Conservation (phyloP, 176 grass and related monocot genomes). For the Oryza officinalis region DNA sequence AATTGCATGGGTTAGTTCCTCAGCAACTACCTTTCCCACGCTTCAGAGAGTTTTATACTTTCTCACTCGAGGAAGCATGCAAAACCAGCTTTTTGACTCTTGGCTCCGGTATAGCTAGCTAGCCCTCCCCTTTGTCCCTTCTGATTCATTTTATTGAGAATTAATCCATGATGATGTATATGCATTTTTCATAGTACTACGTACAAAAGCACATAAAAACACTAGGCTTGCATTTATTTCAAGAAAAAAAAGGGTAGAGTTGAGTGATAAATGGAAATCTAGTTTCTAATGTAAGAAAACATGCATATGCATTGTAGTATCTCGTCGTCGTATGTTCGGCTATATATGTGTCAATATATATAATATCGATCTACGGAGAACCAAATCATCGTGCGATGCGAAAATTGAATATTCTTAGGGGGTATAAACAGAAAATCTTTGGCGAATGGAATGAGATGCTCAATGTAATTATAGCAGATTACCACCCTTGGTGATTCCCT, state of each 20-base stretch:
- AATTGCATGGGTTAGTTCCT: constrained; percentile 17
- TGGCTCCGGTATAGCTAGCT: background rate
- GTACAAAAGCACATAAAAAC: no score
- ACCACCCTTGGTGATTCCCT: constrained; percentile 46
- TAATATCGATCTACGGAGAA: background rate
- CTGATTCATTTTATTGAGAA: background rate
- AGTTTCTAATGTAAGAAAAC: background rate
- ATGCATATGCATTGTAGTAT: background rate
- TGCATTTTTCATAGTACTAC: no score
- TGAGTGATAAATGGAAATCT: no score
- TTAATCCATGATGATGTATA: background rate
- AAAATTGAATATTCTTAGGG: background rate
- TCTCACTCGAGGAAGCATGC: background rate
- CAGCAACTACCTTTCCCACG: background rate
- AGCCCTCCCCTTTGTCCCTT: background rate
- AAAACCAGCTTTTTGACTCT: background rate
- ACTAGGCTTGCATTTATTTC: no score
- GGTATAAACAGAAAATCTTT: background rate
- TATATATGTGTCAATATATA: background rate
- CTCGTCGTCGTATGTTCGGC: background rate
- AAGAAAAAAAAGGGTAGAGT: no score
- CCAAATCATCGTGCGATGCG: background rate
- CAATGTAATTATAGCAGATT: constrained; percentile 20
- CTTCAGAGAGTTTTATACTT: background rate
- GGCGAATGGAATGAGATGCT: constrained; percentile 37